Base-by-base conservation (phyloP, 2,329 filamentous ascomycete genomes). In the Periconia sp. region DNA sequence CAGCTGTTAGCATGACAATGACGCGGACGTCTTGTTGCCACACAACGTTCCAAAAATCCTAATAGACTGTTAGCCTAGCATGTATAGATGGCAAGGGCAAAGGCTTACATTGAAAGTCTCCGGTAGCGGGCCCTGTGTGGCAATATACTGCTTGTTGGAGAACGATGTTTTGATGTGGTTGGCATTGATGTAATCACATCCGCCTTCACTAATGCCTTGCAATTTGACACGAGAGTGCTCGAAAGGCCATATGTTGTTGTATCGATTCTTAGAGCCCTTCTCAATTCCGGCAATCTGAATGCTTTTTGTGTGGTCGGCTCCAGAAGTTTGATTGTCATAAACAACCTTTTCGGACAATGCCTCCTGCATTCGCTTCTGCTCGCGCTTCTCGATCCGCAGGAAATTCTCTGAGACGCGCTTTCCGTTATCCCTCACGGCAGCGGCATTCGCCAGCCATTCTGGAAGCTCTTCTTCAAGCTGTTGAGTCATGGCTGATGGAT, bases 1-100 rank as follows among this genome's bases (percentile, higher is more conserved):
- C 92, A 2, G 94, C 92, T 5, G 94, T 99, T 54, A 99, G 79
- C 87, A 96, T 97, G 52, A 97, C 92, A 49, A 99, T 87, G 18
- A 97, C 89, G 37, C 92, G 87, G 3, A 95, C 86, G 64, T 97
- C 92, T 69, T 97, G 89, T 65, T 97, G 92, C 94, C 94, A 99
- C 21, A 97, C 80, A 9, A 96, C 87, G 47, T 90, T 92, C 94
- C 94, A 99, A 65, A 99, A 99, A 69, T 99, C 94, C 89, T 94
- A 55, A 17, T 38, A 16, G 48, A 43, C 44, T 36, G 44, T 63
- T 51, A 65, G 55, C 36, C 12, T 11, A n/a, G n/a, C 10, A 4
- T 21, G 23, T 17, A 16, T 22, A 28, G n/a, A 13, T 15, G 18
- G 13, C n/a, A 13, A 7, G 6, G n/a, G 15, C 3, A 25, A 13